Evolutionary conservation across 345 rosid genomes (phyloP), one percentile per base, ranked within the genome.

Genomic region (Populus tremula): DNA sequence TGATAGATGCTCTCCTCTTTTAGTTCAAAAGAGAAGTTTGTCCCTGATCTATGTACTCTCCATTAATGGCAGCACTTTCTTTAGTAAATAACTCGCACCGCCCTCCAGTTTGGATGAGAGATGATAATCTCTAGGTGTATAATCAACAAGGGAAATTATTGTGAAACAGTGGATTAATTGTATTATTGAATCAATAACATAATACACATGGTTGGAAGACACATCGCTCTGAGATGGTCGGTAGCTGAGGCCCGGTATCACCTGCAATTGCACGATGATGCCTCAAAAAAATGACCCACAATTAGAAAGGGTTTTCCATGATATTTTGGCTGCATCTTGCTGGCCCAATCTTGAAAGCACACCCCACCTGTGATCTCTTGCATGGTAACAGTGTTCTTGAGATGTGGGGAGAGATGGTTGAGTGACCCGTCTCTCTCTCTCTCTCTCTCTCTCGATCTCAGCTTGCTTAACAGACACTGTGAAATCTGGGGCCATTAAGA

Each of bases 171-270:
- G 62, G 18, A 59, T 59, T 25, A 38, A 39, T 61, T 79, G 82
- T 74, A 82, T 74, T 76, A 49, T 76, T 76, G 76, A 66, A 38
- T 43, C 80, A 73, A 79, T 78, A 72, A 79, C 73, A 67, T 17
- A 68, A 73, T 21, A 74, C 68, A 73, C 39, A 76, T 54, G 63
- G 36, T 25, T 39, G 50, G 41, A 70, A 69, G 12, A 21, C 61
- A 70, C 71, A 74, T 61, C 36, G 33, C 71, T 43, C 71, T 69
- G 71, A 25, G 20, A 69, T 63, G 71, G 50, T 75, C 64, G 79
- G 83, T 80, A 41, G 76, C 23, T 64, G 78, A 67, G 73, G 63
- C 31, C 71, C 81, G 56, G 71, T 17, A n/a, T 72, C 43, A 23
- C 69, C 54, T 47, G 25, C 17, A 69, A 39, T 23, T 20, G 29